These are phyloP conservation scores for Hypocreales sp. DNA, from an alignment of 2,329 filamentous ascomycete species.

Conservation along the genomic window DNA sequence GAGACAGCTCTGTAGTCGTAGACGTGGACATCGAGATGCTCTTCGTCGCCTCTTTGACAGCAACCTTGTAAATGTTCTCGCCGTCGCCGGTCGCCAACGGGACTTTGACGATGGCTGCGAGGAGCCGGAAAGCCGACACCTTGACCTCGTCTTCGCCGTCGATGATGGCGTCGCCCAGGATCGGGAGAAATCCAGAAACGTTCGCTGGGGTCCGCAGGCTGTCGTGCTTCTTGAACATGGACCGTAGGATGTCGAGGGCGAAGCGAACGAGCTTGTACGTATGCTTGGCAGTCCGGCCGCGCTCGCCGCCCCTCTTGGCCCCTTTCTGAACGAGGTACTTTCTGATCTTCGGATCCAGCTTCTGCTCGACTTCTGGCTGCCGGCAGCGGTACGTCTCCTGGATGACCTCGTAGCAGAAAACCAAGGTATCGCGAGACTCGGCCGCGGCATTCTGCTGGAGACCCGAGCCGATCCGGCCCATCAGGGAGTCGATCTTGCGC, in stretches of 20 bases:
- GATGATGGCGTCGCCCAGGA: constrained; percentile 76
- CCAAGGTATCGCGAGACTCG: constrained; percentile 64
- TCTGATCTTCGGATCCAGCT: constrained; percentile 45
- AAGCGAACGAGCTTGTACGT: constrained; percentile 82
- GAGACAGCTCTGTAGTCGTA: constrained; percentile 70
- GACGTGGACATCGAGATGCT: constrained; percentile 62
- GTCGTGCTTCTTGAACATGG: constrained; percentile 75
- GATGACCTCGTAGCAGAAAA: constrained; percentile 91
- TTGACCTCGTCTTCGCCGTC: constrained; percentile 85
- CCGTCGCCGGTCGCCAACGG: constrained; percentile 61
- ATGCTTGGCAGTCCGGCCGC: constrained; percentile 60
- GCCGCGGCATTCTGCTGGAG: constrained; percentile 69
- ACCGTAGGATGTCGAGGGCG: constrained; percentile 71
- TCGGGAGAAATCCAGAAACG: constrained; percentile 70
- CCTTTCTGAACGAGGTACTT: constrained; percentile 72
- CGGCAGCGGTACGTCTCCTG: constrained; percentile 65
- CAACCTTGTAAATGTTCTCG: constrained; percentile 51
- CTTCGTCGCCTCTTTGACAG: constrained; percentile 72
- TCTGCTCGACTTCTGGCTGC: constrained; percentile 32
- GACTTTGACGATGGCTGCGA: constrained; percentile 73
- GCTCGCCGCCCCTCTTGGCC: constrained; percentile 57
- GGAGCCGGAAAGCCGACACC: constrained; percentile 70
- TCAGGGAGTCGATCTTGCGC: constrained; percentile 78
- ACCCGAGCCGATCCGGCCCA: constrained; percentile 70
- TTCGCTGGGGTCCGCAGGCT: constrained; percentile 66